Percentiles rank a stretch among this genome's conserved stretches.
phyloP scores from a whole-genome alignment of 345 rosid species.

The Eucalyptus coolabah region DNA sequence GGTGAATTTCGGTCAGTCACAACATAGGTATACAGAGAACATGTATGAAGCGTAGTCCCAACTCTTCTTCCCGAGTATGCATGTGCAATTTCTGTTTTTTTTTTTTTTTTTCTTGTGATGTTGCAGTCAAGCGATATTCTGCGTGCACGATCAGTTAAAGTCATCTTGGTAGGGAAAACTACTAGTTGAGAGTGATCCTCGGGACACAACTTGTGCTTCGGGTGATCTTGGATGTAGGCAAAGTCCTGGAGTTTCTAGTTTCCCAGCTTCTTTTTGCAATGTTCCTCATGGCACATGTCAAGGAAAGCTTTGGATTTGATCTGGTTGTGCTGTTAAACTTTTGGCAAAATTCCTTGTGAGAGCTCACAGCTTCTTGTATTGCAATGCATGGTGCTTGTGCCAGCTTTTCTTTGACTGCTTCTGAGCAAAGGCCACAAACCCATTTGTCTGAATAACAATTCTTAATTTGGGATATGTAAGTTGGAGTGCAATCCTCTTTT shows the following conservation, averaged over 20 bases:
- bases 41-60: neutral
- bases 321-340: constrained; percentile 19
- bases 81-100: neutral
- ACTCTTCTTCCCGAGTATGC: neutral
- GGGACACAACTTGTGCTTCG: constrained; percentile 28
- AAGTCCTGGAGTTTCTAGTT: constrained; percentile 2
- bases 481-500: constrained; percentile 29
- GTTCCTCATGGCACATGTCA: constrained; percentile 24
- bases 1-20: neutral
- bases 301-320: constrained; percentile 23
- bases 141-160: neutral
- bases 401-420: constrained; percentile 25
- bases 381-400: neutral
- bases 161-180: neutral
- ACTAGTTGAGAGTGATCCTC: constrained; percentile 4
- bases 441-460: constrained; percentile 14
- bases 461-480: constrained; percentile 16
- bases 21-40: neutral
- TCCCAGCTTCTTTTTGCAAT: constrained; percentile 21
- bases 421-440: constrained; percentile 51
- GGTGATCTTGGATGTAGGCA: neutral
- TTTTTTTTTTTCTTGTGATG: neutral
- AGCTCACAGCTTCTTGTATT: constrained; percentile 20
- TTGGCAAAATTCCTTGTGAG: constrained; percentile 29
- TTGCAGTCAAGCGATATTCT: neutral